A percentile compares a stretch with the other conserved stretches of the same genome.
phyloP scores from a whole-genome alignment of 495 filamentous ascomycete species.

The Aspergillus incahuasiensis region DNA sequence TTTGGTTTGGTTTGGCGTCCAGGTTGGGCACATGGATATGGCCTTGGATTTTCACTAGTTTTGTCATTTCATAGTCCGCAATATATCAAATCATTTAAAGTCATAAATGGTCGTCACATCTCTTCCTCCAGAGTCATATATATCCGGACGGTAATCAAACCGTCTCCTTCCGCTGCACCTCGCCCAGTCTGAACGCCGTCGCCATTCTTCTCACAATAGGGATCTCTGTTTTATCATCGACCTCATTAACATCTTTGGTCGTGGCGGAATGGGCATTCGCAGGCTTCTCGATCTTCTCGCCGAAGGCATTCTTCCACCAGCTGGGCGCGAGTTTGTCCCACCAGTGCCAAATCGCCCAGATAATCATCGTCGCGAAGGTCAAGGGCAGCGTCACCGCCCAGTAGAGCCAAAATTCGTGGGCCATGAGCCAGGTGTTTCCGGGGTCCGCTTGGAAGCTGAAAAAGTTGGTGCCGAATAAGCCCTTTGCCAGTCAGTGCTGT shows the following conservation, averaged over 20 bases:
- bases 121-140: neutral
- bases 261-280: neutral
- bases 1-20: neutral
- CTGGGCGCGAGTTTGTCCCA: neutral
- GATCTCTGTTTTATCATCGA: neutral
- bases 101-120: neutral
- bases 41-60: neutral
- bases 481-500: constrained; percentile 8
- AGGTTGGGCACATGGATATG: neutral
- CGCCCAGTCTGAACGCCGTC: neutral
- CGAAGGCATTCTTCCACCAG: neutral
- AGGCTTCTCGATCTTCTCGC: neutral
- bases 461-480: constrained; percentile 35
- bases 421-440: constrained; percentile 12
- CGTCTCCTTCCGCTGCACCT: constrained; percentile 2
- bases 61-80: neutral
- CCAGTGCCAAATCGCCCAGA: constrained; percentile 25
- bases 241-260: neutral
- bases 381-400: constrained; percentile 30
- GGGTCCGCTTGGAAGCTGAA: constrained; percentile 22
- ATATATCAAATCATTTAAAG: neutral
- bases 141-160: neutral
- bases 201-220: neutral
- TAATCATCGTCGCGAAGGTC: constrained; percentile 22
- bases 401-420: constrained; percentile 30